Base-by-base conservation (phyloP, 73 alveolate genomes). In the Breviolum minutum region DNA sequence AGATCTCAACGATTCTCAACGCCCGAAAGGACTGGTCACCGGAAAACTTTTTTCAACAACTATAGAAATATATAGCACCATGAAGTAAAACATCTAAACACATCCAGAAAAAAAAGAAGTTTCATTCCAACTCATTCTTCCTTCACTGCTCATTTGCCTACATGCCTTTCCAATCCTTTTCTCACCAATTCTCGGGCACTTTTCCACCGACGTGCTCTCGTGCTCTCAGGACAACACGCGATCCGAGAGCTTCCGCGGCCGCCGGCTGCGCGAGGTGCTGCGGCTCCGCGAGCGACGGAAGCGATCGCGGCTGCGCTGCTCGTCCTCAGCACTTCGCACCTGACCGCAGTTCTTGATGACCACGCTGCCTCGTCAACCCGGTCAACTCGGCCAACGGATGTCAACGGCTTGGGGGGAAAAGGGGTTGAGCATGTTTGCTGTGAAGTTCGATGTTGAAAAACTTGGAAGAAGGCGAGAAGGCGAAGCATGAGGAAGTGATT, bases 231-330 rank as follows among this genome's bases (percentile, higher is more conserved):
- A n/a, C 63, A 77, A 62, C 86, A 77, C 86, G 22, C 86, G 86
- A 77, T 77, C 86, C 63, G 61, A 29, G 63, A 77, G 80, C 62
- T 61, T 77, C 87, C 79, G 96, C 87, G 16, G 26, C 73, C 96
- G 96, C 62, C 85, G 87, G 86, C 96, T 66, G 71, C 70, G 7
- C 29, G 87, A n/a, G 73, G 86, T 63, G 7, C 73, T 83, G 62
- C 87, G 96, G 22, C 62, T 32, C 27, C 96, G 96, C 62, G 85
- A 68, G 73, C 95, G 95, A 32, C 96, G 96, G 87, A 89, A 89
- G 61, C 96, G 96, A 16, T 69, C 87, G 30, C 74, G 76, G 96
- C 86, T 66, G 86, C 60, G 26, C 96, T 89, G 96, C 96, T 89
- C 86, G 73, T 89, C 96, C 96, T 79, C 54, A 27, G 20, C 64